Evolutionary conservation across 1,139 yeast genomes (phyloP).

Genomic region (Tardiomyces depauwii): DNA sequence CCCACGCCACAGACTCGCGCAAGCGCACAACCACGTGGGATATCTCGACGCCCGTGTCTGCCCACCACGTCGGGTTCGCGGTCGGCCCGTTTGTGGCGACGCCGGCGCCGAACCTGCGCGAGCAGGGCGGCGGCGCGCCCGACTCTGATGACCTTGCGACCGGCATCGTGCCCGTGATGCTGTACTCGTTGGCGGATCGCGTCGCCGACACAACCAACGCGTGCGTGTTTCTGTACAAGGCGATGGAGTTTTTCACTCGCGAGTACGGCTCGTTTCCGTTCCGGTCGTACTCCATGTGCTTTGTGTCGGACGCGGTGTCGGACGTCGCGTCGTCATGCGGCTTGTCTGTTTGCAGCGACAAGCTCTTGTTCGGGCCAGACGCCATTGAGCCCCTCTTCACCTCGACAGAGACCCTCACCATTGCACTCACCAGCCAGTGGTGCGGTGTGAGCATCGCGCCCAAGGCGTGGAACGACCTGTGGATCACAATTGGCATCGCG

Average conservation of each 20-base stretch:
- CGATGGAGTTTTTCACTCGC: slow-evolving; percentile 71
- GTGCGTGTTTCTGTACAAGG: slow-evolving; percentile 62
- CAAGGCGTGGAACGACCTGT: slow-evolving; percentile 64
- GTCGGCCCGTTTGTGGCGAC: slow-evolving; percentile 72
- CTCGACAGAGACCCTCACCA: slow-evolving; percentile 56
- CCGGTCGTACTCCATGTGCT: slow-evolving; percentile 65
- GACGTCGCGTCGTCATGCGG: slow-evolving; percentile 60
- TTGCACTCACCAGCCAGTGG: slow-evolving; percentile 82
- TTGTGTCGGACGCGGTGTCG: slow-evolving; percentile 49
- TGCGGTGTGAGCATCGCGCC: slow-evolving; percentile 89
- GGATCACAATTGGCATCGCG: slow-evolving; percentile 86
- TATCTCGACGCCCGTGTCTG: slow-evolving; percentile 75
- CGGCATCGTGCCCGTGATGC: slow-evolving; percentile 33
- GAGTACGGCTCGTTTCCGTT: slow-evolving; percentile 94
- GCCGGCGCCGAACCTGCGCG: slow-evolving; percentile 30
- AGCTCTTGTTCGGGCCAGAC: slow-evolving; percentile 62
- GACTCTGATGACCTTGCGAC: slow-evolving; percentile 18
- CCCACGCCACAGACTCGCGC: slow-evolving; percentile 51
- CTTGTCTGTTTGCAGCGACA: slow-evolving; percentile 52
- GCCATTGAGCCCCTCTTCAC: slow-evolving; percentile 71
- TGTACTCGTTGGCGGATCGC: slow-evolving; percentile 49
- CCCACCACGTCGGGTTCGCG: slow-evolving; percentile 96
- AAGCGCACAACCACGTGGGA: slow-evolving; percentile 52
- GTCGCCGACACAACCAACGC: slow-evolving; percentile 57
- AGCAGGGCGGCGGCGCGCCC: slow-evolving; percentile 22